Conservation (phyloP, 768 basidiomycete genomes). For the Hypholoma sublateritium region DNA sequence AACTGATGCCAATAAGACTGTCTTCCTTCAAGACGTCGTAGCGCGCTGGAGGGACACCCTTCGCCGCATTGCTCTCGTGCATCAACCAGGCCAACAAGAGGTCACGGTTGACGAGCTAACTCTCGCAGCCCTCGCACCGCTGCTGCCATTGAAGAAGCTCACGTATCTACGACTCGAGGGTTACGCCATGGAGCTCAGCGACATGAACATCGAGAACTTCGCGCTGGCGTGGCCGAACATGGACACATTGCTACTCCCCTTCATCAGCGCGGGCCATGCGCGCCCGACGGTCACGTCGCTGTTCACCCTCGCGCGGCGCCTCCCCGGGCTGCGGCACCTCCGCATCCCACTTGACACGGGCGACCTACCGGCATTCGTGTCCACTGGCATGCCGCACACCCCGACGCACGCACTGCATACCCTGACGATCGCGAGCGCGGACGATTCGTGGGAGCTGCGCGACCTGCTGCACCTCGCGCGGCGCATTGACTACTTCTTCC, state of each 20-base stretch:
- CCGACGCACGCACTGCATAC: conserved; percentile 19
- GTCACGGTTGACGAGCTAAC: conserved; percentile 14
- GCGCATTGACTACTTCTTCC: conserved; percentile 26
- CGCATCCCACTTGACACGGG: conserved; percentile 23
- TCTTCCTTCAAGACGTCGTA: conserved; percentile 20
- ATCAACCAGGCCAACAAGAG: conserved; percentile 11
- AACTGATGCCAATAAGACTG: conserved; percentile 19
- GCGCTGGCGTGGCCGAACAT: conserved; percentile 28
- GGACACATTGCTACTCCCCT: conserved; percentile 24
- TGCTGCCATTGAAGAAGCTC: conserved; percentile 21
- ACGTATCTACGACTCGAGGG: conserved; percentile 26
- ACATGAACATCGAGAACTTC: conserved; percentile 22
- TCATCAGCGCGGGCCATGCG: conserved; percentile 10
- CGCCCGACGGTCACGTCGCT: conserved; percentile 23
- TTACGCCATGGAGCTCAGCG: conserved; percentile 24
- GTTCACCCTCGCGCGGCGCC: conserved; percentile 16
- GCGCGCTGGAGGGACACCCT: conserved; percentile 23
- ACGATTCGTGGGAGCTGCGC: conserved; percentile 23
- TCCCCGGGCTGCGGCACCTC: conserved; percentile 20
- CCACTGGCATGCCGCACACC: conserved; percentile 7
- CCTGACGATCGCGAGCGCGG: conserved; percentile 22
- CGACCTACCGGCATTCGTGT: conserved; percentile 14
- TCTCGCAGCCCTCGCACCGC: conserved; percentile 19
- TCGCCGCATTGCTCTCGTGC: conserved; percentile 23
- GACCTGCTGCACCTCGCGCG: conserved; percentile 25